Percentiles rank a stretch among this genome's conserved stretches.
phyloP scores from a whole-genome alignment of 176 grass and related monocot genomes.

The Melocanna baccifera region DNA sequence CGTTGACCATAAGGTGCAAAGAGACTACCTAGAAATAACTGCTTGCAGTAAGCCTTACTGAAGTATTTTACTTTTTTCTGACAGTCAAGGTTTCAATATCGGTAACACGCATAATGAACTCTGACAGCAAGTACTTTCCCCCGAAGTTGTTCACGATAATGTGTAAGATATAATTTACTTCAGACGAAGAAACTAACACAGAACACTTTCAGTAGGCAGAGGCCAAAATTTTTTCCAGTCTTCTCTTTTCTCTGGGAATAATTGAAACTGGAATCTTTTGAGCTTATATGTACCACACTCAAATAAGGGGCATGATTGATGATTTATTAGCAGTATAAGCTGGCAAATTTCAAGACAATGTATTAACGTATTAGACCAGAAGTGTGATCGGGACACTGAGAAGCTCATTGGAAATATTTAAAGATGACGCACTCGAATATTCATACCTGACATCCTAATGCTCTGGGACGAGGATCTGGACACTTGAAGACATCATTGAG shows the following conservation, averaged over 20 bases:
- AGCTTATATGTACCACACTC: neutral
- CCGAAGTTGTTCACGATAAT: neutral
- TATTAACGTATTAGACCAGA: neutral
- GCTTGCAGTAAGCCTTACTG: neutral
- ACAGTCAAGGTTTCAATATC: no score
- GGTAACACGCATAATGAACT: neutral
- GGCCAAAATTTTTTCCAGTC: no score
- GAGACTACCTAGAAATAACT: neutral
- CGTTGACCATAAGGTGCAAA: no score
- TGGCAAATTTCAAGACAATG: neutral
- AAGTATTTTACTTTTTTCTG: no score
- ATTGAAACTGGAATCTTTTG: neutral
- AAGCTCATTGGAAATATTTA: neutral
- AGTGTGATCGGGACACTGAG: neutral
- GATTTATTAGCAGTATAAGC: neutral
- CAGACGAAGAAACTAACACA: no score
- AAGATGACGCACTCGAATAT: neutral
- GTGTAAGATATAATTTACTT: neutral
- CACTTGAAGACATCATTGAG: neutral
- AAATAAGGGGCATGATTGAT: neutral
- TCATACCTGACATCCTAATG: slow-evolving; percentile 14
- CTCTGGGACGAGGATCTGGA: neutral
- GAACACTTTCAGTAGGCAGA: no score
- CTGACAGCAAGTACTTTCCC: neutral
- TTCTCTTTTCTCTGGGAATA: no score